Percentiles rank a stretch among this genome's conserved stretches.
phyloP scores from a whole-genome alignment of 1,284 basidiomycete species.

The Quambalaria eucalypti region DNA sequence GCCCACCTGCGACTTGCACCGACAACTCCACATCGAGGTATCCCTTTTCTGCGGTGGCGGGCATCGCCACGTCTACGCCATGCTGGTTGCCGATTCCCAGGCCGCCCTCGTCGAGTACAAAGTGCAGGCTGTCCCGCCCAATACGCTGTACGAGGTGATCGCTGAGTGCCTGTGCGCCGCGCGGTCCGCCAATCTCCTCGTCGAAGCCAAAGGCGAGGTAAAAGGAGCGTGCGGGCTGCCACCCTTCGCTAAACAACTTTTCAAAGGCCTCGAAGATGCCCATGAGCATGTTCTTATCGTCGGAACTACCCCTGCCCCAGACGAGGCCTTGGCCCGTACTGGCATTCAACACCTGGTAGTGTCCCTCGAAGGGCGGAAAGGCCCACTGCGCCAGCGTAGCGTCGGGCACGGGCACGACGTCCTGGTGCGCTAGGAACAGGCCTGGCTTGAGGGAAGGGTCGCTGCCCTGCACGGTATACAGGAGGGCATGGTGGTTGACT shows the following conservation, averaged over 20 bases:
- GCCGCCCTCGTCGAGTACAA: conserved; percentile 15
- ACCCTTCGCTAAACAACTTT: too few species aligned
- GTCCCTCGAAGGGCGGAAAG: conserved; percentile 52
- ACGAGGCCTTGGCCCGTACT: too few species aligned
- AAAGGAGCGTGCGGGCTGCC: conserved; percentile 51
- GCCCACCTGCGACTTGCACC: conserved; percentile 55
- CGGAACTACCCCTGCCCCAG: conserved; percentile 49
- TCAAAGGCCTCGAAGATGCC: conserved; percentile 47
- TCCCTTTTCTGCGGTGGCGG: conserved; percentile 5
- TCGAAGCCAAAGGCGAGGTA: conserved; percentile 62
- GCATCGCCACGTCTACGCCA: too few species aligned
- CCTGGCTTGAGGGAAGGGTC: conserved; percentile 56
- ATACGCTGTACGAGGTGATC: neutral
- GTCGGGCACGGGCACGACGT: conserved; percentile 53
- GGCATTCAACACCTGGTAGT: conserved; percentile 47
- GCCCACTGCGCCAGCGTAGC: conserved; percentile 52
- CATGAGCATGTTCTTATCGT: conserved; percentile 50
- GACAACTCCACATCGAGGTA: conserved; percentile 45
- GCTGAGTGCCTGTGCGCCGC: conserved; percentile 54
- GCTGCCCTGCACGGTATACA: conserved; percentile 60
- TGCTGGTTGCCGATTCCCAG: neutral
- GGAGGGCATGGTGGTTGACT: conserved; percentile 60
- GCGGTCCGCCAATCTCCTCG: conserved; percentile 53
- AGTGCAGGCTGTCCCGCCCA: conserved; percentile 2
- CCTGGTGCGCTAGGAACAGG: conserved; percentile 37